Evolutionary conservation across 225 moss, liverwort and hornwort species (phyloP).

Genomic region (Bryum argenteum): DNA sequence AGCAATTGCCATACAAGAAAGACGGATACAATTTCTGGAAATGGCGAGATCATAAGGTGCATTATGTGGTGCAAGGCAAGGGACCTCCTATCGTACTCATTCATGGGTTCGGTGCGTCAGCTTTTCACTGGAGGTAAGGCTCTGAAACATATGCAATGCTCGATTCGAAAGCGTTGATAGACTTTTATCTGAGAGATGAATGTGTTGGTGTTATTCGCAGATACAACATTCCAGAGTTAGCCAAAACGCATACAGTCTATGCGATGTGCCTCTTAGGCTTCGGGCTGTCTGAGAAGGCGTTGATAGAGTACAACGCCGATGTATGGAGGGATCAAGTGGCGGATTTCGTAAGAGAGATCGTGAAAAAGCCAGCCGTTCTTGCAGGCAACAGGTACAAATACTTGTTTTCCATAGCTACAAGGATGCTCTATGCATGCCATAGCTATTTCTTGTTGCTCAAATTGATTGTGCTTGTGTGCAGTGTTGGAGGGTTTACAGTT

Average conservation of each 20-base stretch:
- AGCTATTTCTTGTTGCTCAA: background rate
- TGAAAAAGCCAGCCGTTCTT: conserved; percentile 67
- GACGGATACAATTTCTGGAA: conserved; percentile 84
- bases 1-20: conserved; percentile 67
- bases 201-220: conserved; percentile 24
- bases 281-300: conserved; percentile 81
- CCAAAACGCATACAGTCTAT: conserved; percentile 75
- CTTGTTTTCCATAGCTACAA: background rate
- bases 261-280: conserved; percentile 89
- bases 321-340: conserved; percentile 85
- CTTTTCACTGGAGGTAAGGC: conserved; percentile 81
- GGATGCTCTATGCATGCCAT: too few relatives aligned
- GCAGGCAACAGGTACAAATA: conserved; percentile 68
- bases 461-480: conserved; percentile 32
- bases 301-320: conserved; percentile 62
- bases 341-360: conserved; percentile 71
- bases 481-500: conserved; percentile 77
- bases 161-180: too few relatives aligned
- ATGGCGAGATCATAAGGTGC: conserved; percentile 72
- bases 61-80: conserved; percentile 81
- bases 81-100: conserved; percentile 81
- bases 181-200: background rate
- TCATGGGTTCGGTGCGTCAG: conserved; percentile 86
- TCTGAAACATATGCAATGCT: background rate
- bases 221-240: conserved; percentile 81